Evolutionary conservation across 352 stramenopile species (phyloP), one percentile per base, ranked within the genome.

Genomic region (Phytophthora sp.): DNA sequence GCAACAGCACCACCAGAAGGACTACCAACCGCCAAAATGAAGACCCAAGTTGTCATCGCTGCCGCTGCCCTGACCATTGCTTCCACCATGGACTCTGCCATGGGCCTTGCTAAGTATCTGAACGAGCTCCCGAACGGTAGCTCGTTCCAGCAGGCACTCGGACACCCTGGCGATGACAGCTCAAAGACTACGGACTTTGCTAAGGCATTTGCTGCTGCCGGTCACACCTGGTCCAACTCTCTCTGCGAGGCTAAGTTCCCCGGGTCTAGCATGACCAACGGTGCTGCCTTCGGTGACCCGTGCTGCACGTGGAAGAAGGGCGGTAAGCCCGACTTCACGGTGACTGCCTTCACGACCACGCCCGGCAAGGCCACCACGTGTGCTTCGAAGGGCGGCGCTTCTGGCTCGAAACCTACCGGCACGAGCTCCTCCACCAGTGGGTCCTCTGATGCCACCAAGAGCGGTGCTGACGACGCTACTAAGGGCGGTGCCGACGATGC

Each of bases 41-140:
- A 67, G 59, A 56, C 42, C 17, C 39, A 66, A 45, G 39, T 61
- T 35, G 32, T 41, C 42, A 18, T 62, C 15, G 59, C 32, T 18
- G 28, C 42, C 12, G 28, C 32, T 51, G 51, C 17, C 23, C 17
- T 67, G 26, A 55, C 59, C 4, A 52, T 67, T 28, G 50, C 51
- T 31, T 12, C 20, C 10, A 67, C 51, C 7, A 49, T 67, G 51
- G 27, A 67, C 34, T 51, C 51, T 26, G 34, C 27, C 21, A 38
- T 39, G 10, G 59, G 32, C 15, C 58, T 66, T 30, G 53, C 65
- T 46, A 69, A 58, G 52, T 87, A 77, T 53, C 39, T 76, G 15
- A 35, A 44, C 20, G 60, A 79, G 31, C 41, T 84, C 26, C 77
- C 77, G 43, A 87, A 87, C 64, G 72, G 74, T 24, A 62, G 51